Base-by-base conservation (phyloP, 441 rosid species). In the Aleurites moluccanus region DNA sequence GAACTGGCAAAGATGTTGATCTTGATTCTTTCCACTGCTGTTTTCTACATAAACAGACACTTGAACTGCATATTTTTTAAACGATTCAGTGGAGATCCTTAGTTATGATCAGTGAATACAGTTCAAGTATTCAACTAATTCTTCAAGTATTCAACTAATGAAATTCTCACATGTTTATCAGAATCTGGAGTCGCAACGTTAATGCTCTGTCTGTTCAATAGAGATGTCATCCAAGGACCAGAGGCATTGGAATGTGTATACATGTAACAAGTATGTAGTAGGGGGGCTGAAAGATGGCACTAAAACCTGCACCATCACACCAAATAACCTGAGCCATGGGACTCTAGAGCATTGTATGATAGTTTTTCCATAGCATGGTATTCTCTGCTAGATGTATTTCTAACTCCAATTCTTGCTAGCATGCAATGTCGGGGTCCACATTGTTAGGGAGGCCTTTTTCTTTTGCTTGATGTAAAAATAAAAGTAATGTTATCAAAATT, bases 161-260 rank as follows among this genome's bases (percentile, higher is more conserved):
- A n/a, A n/a, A n/a, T n/a, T n/a, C n/a, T n/a, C n/a, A n/a, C n/a
- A n/a, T n/a, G n/a, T n/a, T n/a, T n/a, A n/a, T n/a, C n/a, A 44
- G n/a, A 33, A 33, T 53, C 61, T 33, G 42, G 33, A 53, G 5
- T 11, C 9, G 23, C 10, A 23, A 21, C n/a, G 6, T 20, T 21
- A n/a, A 42, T 57, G 52, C 53, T 21, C 44, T 75, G 62, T 75
- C 44, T 35, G 56, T 23, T 68, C 30, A 60, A 35, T 56, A 75
- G 69, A 69, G 62, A 68, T 68, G 42, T 11, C 63, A 75, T 61
- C 35, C 35, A 14, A 67, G 72, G 28, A 57, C 30, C 44, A 16
- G 67, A 45, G 73, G 59, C 67, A 44, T 60, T 49, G 67, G 73
- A 35, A 73, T 38, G 15, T 64, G 38, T 74, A 63, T 74, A 64